Evolutionary conservation across 331 rosid species (phyloP).

Genomic region (Spiraea crenata): DNA sequence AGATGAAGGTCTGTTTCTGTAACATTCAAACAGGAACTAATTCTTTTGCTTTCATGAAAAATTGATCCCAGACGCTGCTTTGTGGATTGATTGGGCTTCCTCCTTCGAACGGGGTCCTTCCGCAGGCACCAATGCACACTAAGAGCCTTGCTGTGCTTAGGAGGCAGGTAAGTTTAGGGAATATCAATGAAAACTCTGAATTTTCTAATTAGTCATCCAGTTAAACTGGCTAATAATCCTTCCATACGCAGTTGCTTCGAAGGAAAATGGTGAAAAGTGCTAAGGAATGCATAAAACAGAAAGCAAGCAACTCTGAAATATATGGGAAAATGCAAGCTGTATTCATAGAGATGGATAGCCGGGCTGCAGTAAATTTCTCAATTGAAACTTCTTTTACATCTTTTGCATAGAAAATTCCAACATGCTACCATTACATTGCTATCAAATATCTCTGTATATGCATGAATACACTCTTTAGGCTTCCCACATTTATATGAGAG

Average conservation of each 20-base stretch:
- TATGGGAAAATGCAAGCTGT: constrained; percentile 76
- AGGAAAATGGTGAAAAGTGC: constrained; percentile 76
- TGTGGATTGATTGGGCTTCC: constrained; percentile 89
- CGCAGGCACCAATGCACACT: constrained; percentile 98
- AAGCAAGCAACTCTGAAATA: constrained; percentile 69
- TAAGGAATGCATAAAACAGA: constrained; percentile 61
- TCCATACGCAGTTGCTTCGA: constrained; percentile 50
- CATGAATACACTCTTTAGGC: not conserved
- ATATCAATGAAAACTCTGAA: not conserved
- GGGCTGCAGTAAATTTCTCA: constrained; percentile 37
- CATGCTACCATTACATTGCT: not conserved
- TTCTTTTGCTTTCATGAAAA: constrained; percentile 10
- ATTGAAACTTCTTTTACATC: not conserved
- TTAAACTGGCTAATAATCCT: constrained; percentile 12
- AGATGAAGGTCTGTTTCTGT: constrained; percentile 9
- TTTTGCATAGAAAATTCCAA: not conserved
- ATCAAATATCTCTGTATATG: not conserved
- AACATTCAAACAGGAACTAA: not conserved
- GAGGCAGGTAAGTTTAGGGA: constrained; percentile 48
- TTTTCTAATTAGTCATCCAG: not conserved
- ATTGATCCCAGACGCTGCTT: constrained; percentile 60
- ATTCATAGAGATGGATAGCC: constrained; percentile 71
- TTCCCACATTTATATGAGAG: not conserved
- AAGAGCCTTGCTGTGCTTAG: constrained; percentile 79
- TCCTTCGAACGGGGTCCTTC: constrained; percentile 90